phyloP scores from a whole-genome alignment of 2,329 filamentous ascomycete genomes.

The Stemphylium vesicarium region DNA sequence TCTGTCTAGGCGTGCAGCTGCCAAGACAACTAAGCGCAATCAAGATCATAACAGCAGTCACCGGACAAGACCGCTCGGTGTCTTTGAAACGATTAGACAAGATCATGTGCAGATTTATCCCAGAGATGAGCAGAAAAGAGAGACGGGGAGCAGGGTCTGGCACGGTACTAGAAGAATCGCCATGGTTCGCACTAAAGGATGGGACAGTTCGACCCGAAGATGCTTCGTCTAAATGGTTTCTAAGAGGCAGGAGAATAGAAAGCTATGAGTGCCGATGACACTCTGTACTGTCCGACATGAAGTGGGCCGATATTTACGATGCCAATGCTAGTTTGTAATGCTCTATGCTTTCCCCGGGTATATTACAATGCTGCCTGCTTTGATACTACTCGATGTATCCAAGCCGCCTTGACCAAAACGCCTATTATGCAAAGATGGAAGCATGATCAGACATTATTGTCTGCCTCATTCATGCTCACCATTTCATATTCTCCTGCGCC shows the following conservation, averaged over 20 bases:
- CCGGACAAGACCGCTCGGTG: slow-evolving; percentile 16
- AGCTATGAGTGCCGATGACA: slow-evolving; percentile 43
- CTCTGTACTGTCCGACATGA: background rate
- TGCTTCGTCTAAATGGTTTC: slow-evolving; percentile 34
- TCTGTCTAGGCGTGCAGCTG: slow-evolving; percentile 16
- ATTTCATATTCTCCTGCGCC: slow-evolving; percentile 58
- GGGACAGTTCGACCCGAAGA: slow-evolving; percentile 41
- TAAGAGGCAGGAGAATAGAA: slow-evolving; percentile 44
- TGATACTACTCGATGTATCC: slow-evolving; percentile 11
- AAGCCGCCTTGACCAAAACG: slow-evolving; percentile 27
- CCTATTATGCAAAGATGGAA: slow-evolving; percentile 36
- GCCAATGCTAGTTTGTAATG: slow-evolving; percentile 1
- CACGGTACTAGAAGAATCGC: slow-evolving; percentile 18
- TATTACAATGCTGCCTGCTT: slow-evolving; percentile 16
- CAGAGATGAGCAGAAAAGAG: slow-evolving; percentile 22
- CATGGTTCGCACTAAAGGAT: slow-evolving; percentile 40
- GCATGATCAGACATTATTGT: slow-evolving; percentile 42
- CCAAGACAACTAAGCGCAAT: slow-evolving; percentile 18
- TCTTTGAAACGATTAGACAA: slow-evolving; percentile 23
- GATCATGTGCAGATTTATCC: slow-evolving; percentile 28
- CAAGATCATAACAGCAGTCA: slow-evolving; percentile 25
- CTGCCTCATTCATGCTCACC: slow-evolving; percentile 52
- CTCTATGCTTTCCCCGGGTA: slow-evolving; percentile 19
- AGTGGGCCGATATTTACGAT: background rate
- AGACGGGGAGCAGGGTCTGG: slow-evolving; percentile 9